Evolutionary conservation across 345 rosid species (phyloP), one percentile per base, ranked within the genome.

Genomic region (Camelina laxa): DNA sequence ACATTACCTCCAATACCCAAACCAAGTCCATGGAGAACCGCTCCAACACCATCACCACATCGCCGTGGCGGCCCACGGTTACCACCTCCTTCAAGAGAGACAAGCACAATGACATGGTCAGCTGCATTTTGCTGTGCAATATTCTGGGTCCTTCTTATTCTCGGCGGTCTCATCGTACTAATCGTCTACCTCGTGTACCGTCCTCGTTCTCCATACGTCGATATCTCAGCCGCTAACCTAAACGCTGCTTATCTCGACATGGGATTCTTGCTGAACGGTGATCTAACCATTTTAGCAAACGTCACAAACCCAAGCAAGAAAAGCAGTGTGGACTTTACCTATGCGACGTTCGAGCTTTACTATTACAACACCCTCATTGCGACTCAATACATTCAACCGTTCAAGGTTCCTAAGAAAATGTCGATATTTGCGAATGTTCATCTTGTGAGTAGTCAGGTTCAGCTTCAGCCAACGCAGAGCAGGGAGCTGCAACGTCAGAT

Each of bases 161-260:
- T 90, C 0, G 95, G 91, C 53, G 98, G 98, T 50, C 68, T 88
- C 27, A 74, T 83, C 8, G 84, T 90, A n/a, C 89, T 95, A 53
- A 74, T 79, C 31, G 78, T 92, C 6, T 95, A 95, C 76, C 91
- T 95, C 10, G 71, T 95, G 9, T 95, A 85, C 77, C 92, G 96
- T 39, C 99, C 99, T 9, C 88, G 84, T 10, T 87, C 77, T 66
- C 99, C 99, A 0, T 69, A 73, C 69, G 81, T 92, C 20, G 86
- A 92, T 22, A 79, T 90, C 72, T 65, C 92, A 3, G 73, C 82
- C 10, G 97, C 85, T 65, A 87, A 85, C 79, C 67, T 92, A 60
- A 95, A 95, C 35, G 86, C 93, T 41, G 97, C 96, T 21, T 95
- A 89, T 63, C 81, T 92, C n/a, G 99, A 95, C 81, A 80, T 88